Percentiles rank a stretch among this genome's conserved stretches.
phyloP scores from a whole-genome alignment of 495 filamentous ascomycete genomes.

The Penicillium ochrochloron region DNA sequence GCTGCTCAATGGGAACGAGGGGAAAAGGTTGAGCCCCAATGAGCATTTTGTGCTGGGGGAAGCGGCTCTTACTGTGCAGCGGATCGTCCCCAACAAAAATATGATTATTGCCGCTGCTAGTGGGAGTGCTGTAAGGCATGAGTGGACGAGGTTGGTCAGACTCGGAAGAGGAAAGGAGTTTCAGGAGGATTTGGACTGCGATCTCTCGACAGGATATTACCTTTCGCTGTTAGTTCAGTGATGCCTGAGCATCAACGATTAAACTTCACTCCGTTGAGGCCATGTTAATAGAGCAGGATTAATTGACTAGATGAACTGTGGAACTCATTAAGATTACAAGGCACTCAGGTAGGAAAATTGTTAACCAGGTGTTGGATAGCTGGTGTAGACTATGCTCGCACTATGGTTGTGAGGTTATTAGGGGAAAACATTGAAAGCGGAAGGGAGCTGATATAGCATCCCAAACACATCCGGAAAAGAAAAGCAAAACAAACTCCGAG shows the following conservation, averaged over 20 bases:
- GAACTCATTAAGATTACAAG: neutral
- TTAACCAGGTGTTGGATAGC: neutral
- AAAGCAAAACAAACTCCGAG: neutral
- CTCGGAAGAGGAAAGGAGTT: neutral
- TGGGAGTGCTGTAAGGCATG: neutral
- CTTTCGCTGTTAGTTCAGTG: neutral
- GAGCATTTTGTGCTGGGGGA: neutral
- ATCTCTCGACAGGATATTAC: constrained; percentile 1
- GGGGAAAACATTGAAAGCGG: neutral
- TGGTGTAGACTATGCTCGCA: neutral
- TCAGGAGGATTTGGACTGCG: neutral
- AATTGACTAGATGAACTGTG: neutral
- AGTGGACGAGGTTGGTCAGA: neutral
- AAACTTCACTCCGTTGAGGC: neutral
- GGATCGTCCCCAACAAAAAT: neutral
- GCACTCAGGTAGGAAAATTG: neutral
- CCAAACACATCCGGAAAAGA: neutral
- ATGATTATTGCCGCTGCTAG: constrained; percentile 3
- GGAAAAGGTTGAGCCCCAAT: neutral
- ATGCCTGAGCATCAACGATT: neutral
- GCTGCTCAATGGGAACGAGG: neutral
- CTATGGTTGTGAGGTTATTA: neutral
- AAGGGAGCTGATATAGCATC: neutral
- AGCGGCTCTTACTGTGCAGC: neutral
- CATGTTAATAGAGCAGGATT: neutral